A percentile compares a stretch with the other conserved stretches of the same genome.
These are phyloP conservation scores for Thinopyrum elongatum DNA, from an alignment of 176 grass and related monocot species.

Conservation along the genomic window DNA sequence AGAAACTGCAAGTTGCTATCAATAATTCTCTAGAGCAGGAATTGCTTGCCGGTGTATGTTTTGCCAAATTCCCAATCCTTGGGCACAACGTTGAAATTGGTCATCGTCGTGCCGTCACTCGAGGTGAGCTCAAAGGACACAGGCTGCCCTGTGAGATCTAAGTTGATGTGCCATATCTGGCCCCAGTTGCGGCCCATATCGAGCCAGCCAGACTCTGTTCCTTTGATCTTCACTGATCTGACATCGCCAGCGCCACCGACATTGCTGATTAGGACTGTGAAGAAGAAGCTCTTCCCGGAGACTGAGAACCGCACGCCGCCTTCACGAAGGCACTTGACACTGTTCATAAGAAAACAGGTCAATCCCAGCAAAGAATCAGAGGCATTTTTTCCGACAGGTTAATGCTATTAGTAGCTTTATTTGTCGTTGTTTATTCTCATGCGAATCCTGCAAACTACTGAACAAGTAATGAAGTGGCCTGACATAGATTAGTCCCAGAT, in stretches of 20 bases:
- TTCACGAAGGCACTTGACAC: constrained; percentile 84
- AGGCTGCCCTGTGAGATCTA: constrained; percentile 69
- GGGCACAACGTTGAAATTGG: constrained; percentile 66
- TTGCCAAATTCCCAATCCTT: constrained; percentile 86
- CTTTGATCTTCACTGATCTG: constrained; percentile 84
- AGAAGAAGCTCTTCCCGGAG: constrained; percentile 66
- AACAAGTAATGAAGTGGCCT: no score
- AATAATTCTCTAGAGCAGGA: constrained; percentile 62
- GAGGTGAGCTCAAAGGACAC: constrained; percentile 85
- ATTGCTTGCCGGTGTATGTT: constrained; percentile 87
- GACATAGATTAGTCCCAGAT: no score
- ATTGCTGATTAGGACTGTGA: constrained; percentile 81
- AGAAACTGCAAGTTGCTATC: constrained; percentile 20
- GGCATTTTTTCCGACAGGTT: not conserved
- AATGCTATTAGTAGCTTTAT: not conserved
- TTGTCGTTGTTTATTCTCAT: not conserved
- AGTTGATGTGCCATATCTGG: constrained; percentile 95
- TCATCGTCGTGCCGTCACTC: constrained; percentile 68
- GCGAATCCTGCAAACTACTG: no score
- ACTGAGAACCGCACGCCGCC: constrained; percentile 73
- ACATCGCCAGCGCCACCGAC: constrained; percentile 86
- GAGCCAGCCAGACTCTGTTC: constrained; percentile 77
- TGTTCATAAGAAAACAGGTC: constrained; percentile 32
- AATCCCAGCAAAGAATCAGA: not conserved
- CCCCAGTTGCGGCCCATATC: constrained; percentile 94